Conservation (phyloP, 2,329 filamentous ascomycete species). For the Tolypocladium cylindrosporum region DNA sequence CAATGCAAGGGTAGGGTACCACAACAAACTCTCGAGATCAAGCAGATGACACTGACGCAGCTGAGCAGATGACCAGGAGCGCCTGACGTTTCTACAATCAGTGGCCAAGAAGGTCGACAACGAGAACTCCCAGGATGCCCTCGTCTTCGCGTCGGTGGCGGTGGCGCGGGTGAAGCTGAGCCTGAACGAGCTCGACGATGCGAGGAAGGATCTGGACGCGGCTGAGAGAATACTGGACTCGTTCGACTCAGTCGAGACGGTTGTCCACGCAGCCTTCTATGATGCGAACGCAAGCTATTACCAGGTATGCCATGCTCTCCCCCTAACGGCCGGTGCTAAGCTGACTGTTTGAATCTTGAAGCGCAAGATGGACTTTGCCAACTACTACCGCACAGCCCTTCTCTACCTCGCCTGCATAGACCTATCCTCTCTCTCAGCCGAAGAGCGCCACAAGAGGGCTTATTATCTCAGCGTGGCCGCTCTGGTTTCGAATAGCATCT, state of each 20-base stretch:
- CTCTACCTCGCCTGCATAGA: conserved; percentile 97
- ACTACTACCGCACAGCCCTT: conserved; percentile 95
- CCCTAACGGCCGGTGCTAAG: too few relatives aligned
- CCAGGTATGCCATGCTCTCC: conserved; percentile 40
- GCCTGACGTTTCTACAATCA: conserved; percentile 72
- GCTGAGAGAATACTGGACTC: conserved; percentile 81
- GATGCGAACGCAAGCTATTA: conserved; percentile 92
- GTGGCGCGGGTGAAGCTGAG: conserved; percentile 81
- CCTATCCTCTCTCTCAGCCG: conserved; percentile 58
- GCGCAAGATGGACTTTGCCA: conserved; percentile 81
- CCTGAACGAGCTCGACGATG: conserved; percentile 68
- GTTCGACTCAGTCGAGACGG: conserved; percentile 90
- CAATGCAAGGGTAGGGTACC: conserved; percentile 60
- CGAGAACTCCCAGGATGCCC: conserved; percentile 86
- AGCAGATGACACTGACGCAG: neutral
- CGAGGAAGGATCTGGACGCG: conserved; percentile 75
- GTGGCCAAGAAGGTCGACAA: conserved; percentile 85
- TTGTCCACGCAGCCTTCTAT: conserved; percentile 95
- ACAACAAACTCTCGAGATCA: neutral
- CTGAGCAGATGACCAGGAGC: conserved; percentile 70
- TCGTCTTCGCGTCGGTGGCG: conserved; percentile 86
- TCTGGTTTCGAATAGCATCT: conserved; percentile 87
- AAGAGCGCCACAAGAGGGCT: conserved; percentile 72
- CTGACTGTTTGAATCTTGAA: conserved; percentile 7
- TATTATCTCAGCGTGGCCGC: conserved; percentile 91